phyloP scores from a whole-genome alignment of 2,329 filamentous ascomycete species.

The Microcyclospora tardicrescens region DNA sequence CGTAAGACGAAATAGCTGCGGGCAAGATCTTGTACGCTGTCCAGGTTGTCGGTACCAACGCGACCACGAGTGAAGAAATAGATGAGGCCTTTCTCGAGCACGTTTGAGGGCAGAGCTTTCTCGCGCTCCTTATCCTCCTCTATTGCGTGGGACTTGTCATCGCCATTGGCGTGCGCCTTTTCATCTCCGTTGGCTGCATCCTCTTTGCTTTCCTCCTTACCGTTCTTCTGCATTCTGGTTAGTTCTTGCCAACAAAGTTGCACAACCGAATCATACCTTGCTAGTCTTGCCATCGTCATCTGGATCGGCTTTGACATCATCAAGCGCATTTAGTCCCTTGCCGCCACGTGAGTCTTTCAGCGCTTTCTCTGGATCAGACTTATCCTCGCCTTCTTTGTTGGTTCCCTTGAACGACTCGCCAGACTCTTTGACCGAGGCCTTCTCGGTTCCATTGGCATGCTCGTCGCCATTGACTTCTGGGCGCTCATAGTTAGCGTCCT shows the following conservation, averaged over 20 bases:
- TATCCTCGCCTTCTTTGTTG: slow-evolving; percentile 16
- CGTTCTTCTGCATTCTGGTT: neutral
- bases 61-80: slow-evolving; percentile 82
- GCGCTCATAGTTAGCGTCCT: slow-evolving; percentile 7
- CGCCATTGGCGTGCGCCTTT: slow-evolving; percentile 28
- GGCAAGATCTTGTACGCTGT: slow-evolving; percentile 57
- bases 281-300: slow-evolving; percentile 16
- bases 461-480: slow-evolving; percentile 4
- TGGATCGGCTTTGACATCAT: slow-evolving; percentile 19
- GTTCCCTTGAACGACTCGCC: slow-evolving; percentile 11
- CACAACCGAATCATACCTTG: slow-evolving; percentile 9
- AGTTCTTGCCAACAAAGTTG: neutral
- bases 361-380: slow-evolving; percentile 14
- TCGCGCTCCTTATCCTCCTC: slow-evolving; percentile 39
- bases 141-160: slow-evolving; percentile 25
- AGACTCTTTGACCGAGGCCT: slow-evolving; percentile 3
- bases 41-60: slow-evolving; percentile 58
- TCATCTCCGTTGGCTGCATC: slow-evolving; percentile 32
- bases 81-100: slow-evolving; percentile 77
- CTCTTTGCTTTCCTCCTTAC: slow-evolving; percentile 1
- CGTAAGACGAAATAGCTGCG: slow-evolving; percentile 70
- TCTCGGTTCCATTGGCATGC: neutral
- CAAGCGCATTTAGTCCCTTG: slow-evolving; percentile 12
- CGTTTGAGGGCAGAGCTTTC: slow-evolving; percentile 42
- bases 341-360: slow-evolving; percentile 11